Base-by-base conservation (phyloP, 2,329 filamentous ascomycete species). In the Erysiphe pisi region DNA sequence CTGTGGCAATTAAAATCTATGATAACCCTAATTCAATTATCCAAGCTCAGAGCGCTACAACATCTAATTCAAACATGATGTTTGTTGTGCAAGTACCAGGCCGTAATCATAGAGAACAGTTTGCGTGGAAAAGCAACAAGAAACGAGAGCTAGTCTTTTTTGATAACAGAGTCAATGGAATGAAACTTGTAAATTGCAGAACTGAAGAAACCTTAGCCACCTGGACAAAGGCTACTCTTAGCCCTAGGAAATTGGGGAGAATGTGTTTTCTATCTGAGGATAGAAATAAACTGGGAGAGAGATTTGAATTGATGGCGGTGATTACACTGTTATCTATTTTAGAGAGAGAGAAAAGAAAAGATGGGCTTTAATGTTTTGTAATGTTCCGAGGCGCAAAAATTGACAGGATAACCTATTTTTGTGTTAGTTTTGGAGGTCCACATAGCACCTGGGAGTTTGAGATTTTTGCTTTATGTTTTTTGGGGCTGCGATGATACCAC, bases 181-280 rank as follows among this genome's bases (percentile, higher is more conserved):
- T 78, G 78, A 80, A 80, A 75, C 75, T 78, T 20, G 78, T 79
- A 3, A 76, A 79, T 31, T 58, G 76, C 14, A 73, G 31, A 7
- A 79, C 76, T 4, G 78, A 78, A 1, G 74, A 79, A 49, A 77
- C 79, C 3, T 77, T 80, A 16, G 80, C 79, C 6, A 78, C 76
- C 16, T 80, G 79, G 79, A 77, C 78, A 49, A 47, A 52, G 58
- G 77, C 79, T 47, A 77, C 58, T 40, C 25, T 75, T 28, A 77
- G 79, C 36, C 43, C 40, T n/a, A 78, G 76, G 25, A 80, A 79
- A 68, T 78, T 78, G 58, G 79, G 79, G 31, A 79, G 79, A 77
- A 78, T 80, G 78, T 77, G 52, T 1, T 80, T 79, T 47, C 4
- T 80, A 12, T 75, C 52, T 9, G 31, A 61, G 36, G 77, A 79